Conservation (phyloP, 768 basidiomycete species). For the Lentinus brumalis region DNA sequence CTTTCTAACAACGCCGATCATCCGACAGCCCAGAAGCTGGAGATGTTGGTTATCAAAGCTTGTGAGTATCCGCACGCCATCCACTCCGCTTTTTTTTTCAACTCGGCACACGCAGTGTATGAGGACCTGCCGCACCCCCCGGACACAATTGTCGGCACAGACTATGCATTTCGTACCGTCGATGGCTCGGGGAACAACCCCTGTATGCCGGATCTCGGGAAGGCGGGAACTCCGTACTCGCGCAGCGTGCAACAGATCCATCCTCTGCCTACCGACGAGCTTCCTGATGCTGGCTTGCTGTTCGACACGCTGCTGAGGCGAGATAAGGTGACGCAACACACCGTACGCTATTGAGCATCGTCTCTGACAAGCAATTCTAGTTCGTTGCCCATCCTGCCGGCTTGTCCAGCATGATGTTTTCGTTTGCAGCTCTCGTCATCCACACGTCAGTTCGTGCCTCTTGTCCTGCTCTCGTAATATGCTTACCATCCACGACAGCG, state of each 20-base stretch:
- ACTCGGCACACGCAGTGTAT: conserved; percentile 54
- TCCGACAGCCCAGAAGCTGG: conserved; percentile 39
- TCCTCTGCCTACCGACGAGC: conserved; percentile 62
- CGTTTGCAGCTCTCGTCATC: conserved; percentile 81
- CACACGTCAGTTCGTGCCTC: conserved; percentile 51
- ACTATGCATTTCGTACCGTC: conserved; percentile 68
- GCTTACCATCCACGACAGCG: conserved; percentile 39
- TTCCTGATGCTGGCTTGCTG: conserved; percentile 79
- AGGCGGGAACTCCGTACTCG: conserved; percentile 79
- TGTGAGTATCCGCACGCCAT: conserved; percentile 44
- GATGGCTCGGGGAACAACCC: conserved; percentile 83
- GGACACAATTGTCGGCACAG: conserved; percentile 61
- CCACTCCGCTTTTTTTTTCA: neutral
- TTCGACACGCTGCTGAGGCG: conserved; percentile 81
- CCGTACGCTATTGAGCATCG: neutral
- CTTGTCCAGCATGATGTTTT: conserved; percentile 77
- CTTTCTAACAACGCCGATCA: conserved; percentile 61
- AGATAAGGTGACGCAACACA: conserved; percentile 50
- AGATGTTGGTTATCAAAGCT: conserved; percentile 47
- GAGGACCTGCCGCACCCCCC: conserved; percentile 83
- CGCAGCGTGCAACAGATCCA: conserved; percentile 76
- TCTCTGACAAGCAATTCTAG: conserved; percentile 37
- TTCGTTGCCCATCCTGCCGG: conserved; percentile 78
- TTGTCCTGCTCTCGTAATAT: neutral
- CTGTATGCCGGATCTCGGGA: conserved; percentile 68